A percentile compares a stretch with the other conserved stretches of the same genome.
Evolutionary conservation across 495 filamentous ascomycete genomes (phyloP).

Genomic region (Aspergillus cristatus): DNA sequence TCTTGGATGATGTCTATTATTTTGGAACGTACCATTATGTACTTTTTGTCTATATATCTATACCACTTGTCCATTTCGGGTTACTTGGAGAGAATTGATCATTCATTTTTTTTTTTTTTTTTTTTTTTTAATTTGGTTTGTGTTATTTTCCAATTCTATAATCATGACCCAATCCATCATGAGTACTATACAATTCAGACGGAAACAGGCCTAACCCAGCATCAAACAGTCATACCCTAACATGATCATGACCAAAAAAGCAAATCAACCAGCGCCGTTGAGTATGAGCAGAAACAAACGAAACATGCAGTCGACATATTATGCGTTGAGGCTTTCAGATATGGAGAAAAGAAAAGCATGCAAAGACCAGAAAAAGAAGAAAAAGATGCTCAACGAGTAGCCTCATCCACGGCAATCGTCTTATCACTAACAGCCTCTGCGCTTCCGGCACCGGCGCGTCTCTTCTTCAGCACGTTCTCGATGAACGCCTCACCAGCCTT

Average conservation of each 20-base stretch:
- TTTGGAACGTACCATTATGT: too few species aligned
- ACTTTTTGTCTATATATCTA: too few species aligned
- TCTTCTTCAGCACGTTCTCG: conserved; percentile 93
- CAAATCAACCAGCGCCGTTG: background rate
- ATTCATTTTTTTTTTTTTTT: too few species aligned
- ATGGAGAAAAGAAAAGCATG: conserved; percentile 1
- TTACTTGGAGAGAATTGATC: too few species aligned
- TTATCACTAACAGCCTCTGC: conserved; percentile 12
- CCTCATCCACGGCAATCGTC: conserved; percentile 19
- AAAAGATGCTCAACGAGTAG: conserved; percentile 16
- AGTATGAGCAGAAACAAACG: background rate
- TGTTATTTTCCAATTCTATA: too few species aligned
- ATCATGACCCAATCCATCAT: too few species aligned
- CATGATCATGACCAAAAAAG: conserved; percentile 1
- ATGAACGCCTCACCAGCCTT: conserved; percentile 98
- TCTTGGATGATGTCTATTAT: too few species aligned
- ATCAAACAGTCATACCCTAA: too few species aligned
- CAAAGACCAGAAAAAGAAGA: conserved; percentile 4
- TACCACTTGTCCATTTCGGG: too few species aligned
- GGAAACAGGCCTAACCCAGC: too few species aligned
- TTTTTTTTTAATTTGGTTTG: too few species aligned
- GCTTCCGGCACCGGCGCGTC: conserved; percentile 38
- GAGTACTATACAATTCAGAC: too few species aligned
- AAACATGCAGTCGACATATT: background rate
- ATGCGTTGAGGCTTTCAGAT: background rate